phyloP scores from a whole-genome alignment of 306 rosid species.

The Casuarina glauca region DNA sequence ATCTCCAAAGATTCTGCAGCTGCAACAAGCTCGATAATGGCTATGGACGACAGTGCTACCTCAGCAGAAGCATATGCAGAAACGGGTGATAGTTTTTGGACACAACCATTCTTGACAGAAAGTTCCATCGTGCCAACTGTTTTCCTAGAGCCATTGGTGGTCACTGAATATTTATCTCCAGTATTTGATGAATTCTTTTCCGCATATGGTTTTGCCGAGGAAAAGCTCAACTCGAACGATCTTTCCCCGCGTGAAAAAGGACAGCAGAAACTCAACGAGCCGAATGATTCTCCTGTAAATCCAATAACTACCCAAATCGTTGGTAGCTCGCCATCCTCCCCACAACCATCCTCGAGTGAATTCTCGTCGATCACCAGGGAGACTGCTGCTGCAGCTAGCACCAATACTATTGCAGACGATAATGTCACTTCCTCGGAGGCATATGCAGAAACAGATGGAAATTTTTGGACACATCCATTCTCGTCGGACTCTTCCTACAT shows the following conservation, averaged over 20 bases:
- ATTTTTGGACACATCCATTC: slow-evolving; percentile 52
- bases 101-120: slow-evolving; percentile 43
- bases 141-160: slow-evolving; percentile 5
- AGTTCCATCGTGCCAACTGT: slow-evolving; percentile 19
- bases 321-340: neutral
- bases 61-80: slow-evolving; percentile 18
- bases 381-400: slow-evolving; percentile 1
- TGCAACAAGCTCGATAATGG: slow-evolving; percentile 4
- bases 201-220: neutral
- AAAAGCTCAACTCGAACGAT: slow-evolving; percentile 16
- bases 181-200: slow-evolving; percentile 26
- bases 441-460: slow-evolving; percentile 14
- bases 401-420: slow-evolving; percentile 5
- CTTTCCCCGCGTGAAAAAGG: neutral
- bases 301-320: neutral
- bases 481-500: slow-evolving; percentile 27
- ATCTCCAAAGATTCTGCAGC: slow-evolving; percentile 2
- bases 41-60: neutral
- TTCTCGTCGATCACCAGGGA: slow-evolving; percentile 13
- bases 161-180: slow-evolving; percentile 23
- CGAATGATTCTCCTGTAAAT: neutral
- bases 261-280: neutral
- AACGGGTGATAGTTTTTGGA: slow-evolving; percentile 39
- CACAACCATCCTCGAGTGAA: slow-evolving; percentile 28
- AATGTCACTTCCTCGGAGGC: slow-evolving; percentile 9